These are phyloP conservation scores for Didymosphaeria variabile DNA, from an alignment of 2,329 filamentous ascomycete species.

Conservation along the genomic window DNA sequence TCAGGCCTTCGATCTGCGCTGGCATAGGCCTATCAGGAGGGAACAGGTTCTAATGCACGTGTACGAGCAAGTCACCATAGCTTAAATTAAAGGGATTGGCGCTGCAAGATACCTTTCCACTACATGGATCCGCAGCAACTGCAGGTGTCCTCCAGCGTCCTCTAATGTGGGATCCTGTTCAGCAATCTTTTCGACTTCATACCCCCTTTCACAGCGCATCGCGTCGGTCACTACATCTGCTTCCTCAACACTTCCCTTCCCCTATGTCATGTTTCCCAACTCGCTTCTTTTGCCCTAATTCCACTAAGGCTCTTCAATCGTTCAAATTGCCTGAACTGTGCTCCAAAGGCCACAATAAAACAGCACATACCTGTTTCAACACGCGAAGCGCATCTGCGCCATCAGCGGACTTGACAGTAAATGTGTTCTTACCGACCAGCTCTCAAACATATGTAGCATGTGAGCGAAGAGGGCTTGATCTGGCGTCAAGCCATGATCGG, in stretches of 20 bases:
- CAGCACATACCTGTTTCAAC: constrained; percentile 3
- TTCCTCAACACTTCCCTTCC: background rate
- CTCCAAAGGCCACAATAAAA: background rate
- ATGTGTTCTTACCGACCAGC: background rate
- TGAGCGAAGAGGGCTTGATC: background rate
- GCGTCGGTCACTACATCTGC: background rate
- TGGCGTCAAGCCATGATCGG: background rate
- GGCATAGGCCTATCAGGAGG: background rate
- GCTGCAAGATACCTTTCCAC: background rate
- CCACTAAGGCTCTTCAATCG: background rate
- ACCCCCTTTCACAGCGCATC: background rate
- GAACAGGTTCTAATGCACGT: background rate
- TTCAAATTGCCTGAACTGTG: background rate
- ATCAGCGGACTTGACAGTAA: background rate
- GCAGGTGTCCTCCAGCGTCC: background rate
- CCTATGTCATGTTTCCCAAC: background rate
- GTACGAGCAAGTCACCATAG: background rate
- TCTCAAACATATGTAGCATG: background rate
- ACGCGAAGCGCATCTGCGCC: constrained; percentile 2
- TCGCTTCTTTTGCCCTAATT: background rate
- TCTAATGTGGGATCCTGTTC: background rate
- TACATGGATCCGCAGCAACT: background rate
- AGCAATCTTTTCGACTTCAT: no score
- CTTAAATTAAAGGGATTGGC: background rate
- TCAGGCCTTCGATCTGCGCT: background rate